Evolutionary conservation across 108 stramenopile species (phyloP).

Genomic region (Nannochloropsis oceanica): DNA sequence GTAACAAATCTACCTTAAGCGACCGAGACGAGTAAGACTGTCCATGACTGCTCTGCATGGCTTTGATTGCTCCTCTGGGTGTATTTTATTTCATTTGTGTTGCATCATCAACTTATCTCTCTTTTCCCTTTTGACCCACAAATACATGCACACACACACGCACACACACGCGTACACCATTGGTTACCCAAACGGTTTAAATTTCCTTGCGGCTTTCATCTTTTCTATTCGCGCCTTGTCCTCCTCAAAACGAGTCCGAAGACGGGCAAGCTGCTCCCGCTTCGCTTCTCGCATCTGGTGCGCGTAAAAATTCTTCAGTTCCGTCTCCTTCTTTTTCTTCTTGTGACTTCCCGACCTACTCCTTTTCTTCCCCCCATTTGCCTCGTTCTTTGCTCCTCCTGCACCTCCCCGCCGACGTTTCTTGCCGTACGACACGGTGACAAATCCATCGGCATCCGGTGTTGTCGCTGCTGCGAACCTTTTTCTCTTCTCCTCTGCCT

Average conservation of each 20-base stretch:
- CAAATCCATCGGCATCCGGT: conserved; percentile 27
- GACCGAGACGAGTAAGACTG: too few relatives aligned
- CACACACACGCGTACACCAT: too few relatives aligned
- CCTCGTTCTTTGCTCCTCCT: not conserved
- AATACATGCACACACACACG: too few relatives aligned
- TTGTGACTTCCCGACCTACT: not conserved
- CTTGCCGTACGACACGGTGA: conserved; percentile 29
- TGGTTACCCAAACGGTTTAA: conserved; percentile 23
- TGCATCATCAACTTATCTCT: too few relatives aligned
- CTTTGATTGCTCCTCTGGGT: too few relatives aligned
- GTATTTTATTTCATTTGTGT: too few relatives aligned
- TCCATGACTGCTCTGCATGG: too few relatives aligned
- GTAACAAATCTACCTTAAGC: too few relatives aligned
- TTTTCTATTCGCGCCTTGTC: conserved; percentile 24
- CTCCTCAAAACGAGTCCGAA: conserved; percentile 23
- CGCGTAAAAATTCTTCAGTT: conserved; percentile 22
- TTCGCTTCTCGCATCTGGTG: conserved; percentile 29
- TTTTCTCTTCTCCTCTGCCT: conserved; percentile 8
- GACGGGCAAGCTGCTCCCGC: conserved; percentile 24
- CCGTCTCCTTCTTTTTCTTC: conserved; percentile 18
- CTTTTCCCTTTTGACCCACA: too few relatives aligned
- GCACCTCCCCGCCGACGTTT: not conserved
- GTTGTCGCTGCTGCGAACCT: not conserved
- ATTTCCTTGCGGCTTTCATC: conserved; percentile 33
- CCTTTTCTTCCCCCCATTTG: not conserved